phyloP scores from a whole-genome alignment of 2,329 filamentous ascomycete genomes.

The Pseudocercospora vitis region DNA sequence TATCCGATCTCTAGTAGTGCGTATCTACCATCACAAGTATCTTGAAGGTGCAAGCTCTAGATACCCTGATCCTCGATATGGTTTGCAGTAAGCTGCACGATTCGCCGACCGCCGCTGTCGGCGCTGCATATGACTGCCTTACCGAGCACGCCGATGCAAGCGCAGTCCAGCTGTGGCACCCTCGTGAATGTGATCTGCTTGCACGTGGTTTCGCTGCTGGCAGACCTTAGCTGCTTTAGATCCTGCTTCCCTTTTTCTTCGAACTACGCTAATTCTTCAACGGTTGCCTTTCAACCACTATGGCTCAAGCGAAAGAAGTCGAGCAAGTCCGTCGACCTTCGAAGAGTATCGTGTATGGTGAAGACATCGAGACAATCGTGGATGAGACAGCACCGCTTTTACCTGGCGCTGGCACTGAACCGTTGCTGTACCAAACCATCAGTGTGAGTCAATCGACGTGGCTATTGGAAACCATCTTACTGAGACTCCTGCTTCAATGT shows the following conservation, averaged over 20 bases:
- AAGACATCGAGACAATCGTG: conserved; percentile 9
- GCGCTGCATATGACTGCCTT: not conserved
- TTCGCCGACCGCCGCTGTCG: conserved; percentile 1
- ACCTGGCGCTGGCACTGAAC: conserved; percentile 13
- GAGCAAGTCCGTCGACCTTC: conserved; percentile 4
- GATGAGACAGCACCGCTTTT: conserved; percentile 22
- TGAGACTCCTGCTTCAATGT: not conserved
- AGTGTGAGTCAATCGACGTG: conserved; percentile 16
- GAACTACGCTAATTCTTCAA: not conserved
- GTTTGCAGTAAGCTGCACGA: not conserved
- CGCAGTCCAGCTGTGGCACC: not conserved
- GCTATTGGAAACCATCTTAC: not conserved
- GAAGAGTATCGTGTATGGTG: conserved; percentile 4
- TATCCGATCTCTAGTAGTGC: too few species aligned
- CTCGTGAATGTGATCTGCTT: conserved; percentile 2
- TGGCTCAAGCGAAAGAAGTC: conserved; percentile 9
- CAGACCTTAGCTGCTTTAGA: not conserved
- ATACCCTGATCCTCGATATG: not conserved
- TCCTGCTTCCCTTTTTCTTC: conserved; percentile 3
- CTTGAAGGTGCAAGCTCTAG: not conserved
- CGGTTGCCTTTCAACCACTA: not conserved
- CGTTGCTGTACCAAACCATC: conserved; percentile 25
- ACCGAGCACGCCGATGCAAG: not conserved
- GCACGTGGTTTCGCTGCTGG: not conserved
- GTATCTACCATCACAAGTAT: not conserved